Base-by-base conservation (phyloP, 345 rosid genomes). In the Brassica cretica region DNA sequence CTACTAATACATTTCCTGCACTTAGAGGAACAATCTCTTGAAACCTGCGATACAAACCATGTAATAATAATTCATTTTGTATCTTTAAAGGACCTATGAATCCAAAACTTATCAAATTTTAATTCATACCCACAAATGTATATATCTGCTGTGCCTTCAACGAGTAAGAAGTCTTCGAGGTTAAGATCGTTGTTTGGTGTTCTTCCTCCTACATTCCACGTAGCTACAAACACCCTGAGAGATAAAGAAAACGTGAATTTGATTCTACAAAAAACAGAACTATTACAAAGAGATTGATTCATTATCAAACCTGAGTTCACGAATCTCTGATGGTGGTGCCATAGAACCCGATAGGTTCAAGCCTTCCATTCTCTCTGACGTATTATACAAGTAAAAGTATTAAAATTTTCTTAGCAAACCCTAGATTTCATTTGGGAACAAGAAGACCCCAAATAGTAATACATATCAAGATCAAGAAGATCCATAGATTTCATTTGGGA, bases 121-220 rank as follows among this genome's bases (percentile, higher is more conserved):
- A 64, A 3, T 71, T 81, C 96, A 49, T 93, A 95, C 99, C 98
- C 99, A 78, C 96, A 87, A 56, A 95, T 88, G 78, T 95, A 95
- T 24, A 95, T 58, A 81, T 93, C 99, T 8, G 99, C 89, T 75
- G 87, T 87, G 61, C 88, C 94, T 64, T 93, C 97, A 19, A 88
- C 89, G 59, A 88, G 91, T 82, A 95, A 80, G 79, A 95, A 93
- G 70, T 91, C 92, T 84, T 95, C 97, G 6, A 93, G 91, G 83
- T 90, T 90, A 66, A 95, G 87, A 75, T 83, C 86, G 41, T 60
- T 74, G 58, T 77, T 84, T n/a, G 99, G 99, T 41, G 96, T 69
- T 82, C 80, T 91, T 56, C 99, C 99, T 80, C 93, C 99, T 21
- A 95, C 97, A 71, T 95, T 95, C 99, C 99, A 93, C 7, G 99